phyloP scores from a whole-genome alignment of 164 flowering plant genomes.

The Santalum album region DNA sequence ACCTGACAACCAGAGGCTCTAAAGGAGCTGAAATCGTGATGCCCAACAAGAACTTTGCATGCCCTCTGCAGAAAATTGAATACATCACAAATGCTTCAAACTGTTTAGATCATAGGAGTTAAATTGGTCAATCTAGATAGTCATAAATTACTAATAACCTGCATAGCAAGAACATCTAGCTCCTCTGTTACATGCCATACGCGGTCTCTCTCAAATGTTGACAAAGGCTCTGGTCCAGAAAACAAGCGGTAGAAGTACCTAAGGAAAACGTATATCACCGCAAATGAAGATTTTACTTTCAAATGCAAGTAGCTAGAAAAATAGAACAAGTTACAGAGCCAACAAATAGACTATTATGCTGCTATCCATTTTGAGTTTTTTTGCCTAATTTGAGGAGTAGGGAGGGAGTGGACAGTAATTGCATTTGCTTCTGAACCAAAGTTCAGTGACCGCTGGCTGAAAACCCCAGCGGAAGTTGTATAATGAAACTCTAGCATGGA shows the following conservation, averaged over 20 bases:
- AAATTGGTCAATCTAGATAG: neutral
- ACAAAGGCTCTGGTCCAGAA: conserved; percentile 69
- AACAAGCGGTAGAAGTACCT: conserved; percentile 87
- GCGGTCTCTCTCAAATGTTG: conserved; percentile 79
- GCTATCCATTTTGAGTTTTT: no score
- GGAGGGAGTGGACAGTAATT: neutral
- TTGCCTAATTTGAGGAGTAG: neutral
- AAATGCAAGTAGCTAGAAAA: no score
- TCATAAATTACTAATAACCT: conserved; percentile 31
- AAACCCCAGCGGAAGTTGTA: neutral
- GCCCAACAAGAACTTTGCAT: conserved; percentile 70
- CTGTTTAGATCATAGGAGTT: no score
- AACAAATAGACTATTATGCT: no score
- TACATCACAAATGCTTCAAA: neutral
- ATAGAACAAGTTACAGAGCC: no score
- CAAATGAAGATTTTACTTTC: no score
- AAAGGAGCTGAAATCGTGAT: conserved; percentile 93
- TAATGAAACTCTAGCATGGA: neutral
- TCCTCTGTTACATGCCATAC: conserved; percentile 88
- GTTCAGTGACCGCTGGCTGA: neutral
- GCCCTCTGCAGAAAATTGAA: conserved; percentile 48
- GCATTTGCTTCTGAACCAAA: neutral
- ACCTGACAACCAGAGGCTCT: conserved; percentile 96
- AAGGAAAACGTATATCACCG: neutral
- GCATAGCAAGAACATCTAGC: conserved; percentile 66